A percentile compares a stretch with the other conserved stretches of the same genome.
Conservation (phyloP, 2,329 filamentous ascomycete species). For the Calonectria pseudoreteaudii region DNA sequence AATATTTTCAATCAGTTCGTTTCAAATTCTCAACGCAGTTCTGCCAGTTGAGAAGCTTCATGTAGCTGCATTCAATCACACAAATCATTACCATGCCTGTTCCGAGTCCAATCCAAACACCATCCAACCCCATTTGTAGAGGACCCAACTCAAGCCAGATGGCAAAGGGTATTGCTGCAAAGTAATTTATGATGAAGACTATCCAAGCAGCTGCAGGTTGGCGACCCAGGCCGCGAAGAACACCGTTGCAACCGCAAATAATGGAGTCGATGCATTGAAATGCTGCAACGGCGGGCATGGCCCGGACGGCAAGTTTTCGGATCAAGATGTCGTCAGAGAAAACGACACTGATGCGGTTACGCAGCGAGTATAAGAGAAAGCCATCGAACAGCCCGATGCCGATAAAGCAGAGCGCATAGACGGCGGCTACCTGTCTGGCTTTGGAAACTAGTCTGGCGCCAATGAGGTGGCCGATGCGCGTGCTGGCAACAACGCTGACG, state of each 20-base stretch:
- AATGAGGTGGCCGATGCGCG: slow-evolving; percentile 56
- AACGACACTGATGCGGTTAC: slow-evolving; percentile 9
- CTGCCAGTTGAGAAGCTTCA: slow-evolving; percentile 25
- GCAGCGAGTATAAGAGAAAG: slow-evolving; percentile 32
- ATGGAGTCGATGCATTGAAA: slow-evolving; percentile 28
- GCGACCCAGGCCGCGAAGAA: slow-evolving; percentile 53
- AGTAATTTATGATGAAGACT: slow-evolving; percentile 51
- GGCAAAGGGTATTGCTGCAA: slow-evolving; percentile 52
- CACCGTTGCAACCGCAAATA: slow-evolving; percentile 47
- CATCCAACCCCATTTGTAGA: slow-evolving; percentile 41
- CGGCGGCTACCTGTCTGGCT: slow-evolving; percentile 45
- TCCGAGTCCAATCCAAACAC: slow-evolving; percentile 27
- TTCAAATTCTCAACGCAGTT: slow-evolving; percentile 5
- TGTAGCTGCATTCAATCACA: slow-evolving; percentile 16
- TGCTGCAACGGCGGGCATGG: slow-evolving; percentile 21
- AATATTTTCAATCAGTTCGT: neutral
- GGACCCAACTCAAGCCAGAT: slow-evolving; percentile 53
- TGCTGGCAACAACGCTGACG: slow-evolving; percentile 55
- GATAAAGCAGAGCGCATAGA: slow-evolving; percentile 50
- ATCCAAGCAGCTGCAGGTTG: slow-evolving; percentile 52
- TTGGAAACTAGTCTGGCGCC: slow-evolving; percentile 49
- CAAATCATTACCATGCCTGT: slow-evolving; percentile 25
- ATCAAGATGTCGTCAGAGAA: slow-evolving; percentile 17
- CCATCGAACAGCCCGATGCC: slow-evolving; percentile 50
- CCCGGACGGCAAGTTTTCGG: slow-evolving; percentile 2